Base-by-base conservation (phyloP, 2,329 filamentous ascomycete genomes). In the Stachybotrys elegans region DNA sequence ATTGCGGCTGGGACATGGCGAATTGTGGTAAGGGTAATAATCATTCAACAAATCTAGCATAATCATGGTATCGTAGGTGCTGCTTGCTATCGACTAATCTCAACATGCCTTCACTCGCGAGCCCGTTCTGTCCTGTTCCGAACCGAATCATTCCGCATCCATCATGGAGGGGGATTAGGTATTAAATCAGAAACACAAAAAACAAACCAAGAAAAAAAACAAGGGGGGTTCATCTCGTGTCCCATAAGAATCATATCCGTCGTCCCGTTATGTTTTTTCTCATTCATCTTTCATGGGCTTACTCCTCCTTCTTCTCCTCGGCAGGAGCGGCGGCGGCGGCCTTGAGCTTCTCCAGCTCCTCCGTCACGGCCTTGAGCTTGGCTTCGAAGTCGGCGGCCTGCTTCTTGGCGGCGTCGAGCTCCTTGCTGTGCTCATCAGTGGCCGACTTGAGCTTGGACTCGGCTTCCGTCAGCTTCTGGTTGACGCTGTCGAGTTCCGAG, bases 281-380 rank as follows among this genome's bases (percentile, higher is more conserved):
- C 16, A 20, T 22, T 40, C 16, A 22, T 22, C n/a, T 29, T 29
- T 27, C 38, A 27, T 23, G 22, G 38, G 22, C 21, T 22, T 23
- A 19, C 14, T 22, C 38, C 38, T 40, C 38, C 38, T 40, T 16
- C 5, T 22, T 22, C 9, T 13, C 38, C 6, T 22, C 37, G 25
- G 25, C 25, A 11, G 11, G n/a, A n/a, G n/a, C n/a, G 25, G 25
- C n/a, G 11, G 11, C 25, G 25, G n/a, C n/a, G 11, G 11, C n/a
- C 31, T 34, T 34, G 31, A 34, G 31, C 49, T 56, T 52, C 44
- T 47, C 47, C 37, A 54, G 34, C 29, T 48, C 55, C 22, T 53
- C 50, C 20, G 42, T 44, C 22, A 56, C 50, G 48, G 56, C 56
- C 51, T 57, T 56, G 45, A 57, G 50, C 22, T 42, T 41, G 29